These are phyloP conservation scores for Aureobasidium zeae DNA, from an alignment of 2,329 filamentous ascomycete species.

Conservation along the genomic window DNA sequence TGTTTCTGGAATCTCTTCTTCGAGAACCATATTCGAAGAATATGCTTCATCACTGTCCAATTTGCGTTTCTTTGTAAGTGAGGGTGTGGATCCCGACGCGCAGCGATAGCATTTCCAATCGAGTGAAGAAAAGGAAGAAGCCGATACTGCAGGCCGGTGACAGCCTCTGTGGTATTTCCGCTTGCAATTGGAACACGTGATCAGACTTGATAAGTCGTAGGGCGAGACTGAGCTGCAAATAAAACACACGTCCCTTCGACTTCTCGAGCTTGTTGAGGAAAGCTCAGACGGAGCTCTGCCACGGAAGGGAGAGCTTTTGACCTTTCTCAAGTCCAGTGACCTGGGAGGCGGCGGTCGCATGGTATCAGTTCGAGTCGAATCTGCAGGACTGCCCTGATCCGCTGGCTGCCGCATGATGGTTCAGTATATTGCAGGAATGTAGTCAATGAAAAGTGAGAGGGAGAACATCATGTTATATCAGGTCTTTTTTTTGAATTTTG, in stretches of 20 bases:
- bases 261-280: conserved; percentile 17
- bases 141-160: conserved; percentile 23
- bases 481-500: conserved; percentile 75
- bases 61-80: not conserved
- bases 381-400: not conserved
- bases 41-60: not conserved
- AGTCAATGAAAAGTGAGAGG: not conserved
- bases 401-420: not conserved
- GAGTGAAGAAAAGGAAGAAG: not conserved
- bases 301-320: conserved; percentile 18
- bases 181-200: conserved; percentile 28
- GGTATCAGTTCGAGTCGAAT: not conserved
- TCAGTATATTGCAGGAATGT: not conserved
- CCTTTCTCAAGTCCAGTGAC: not conserved
- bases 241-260: conserved; percentile 21
- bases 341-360: conserved; percentile 1
- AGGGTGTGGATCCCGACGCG: not conserved
- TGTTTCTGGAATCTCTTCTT: conserved; percentile 6
- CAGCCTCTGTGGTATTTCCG: conserved; percentile 31
- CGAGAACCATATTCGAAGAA: not conserved
- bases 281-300: conserved; percentile 20
- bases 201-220: conserved; percentile 24
- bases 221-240: conserved; percentile 25
- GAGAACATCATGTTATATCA: conserved; percentile 41
- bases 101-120: conserved; percentile 5